These are phyloP conservation scores for Aspergillus transmontanensis DNA, from an alignment of 2,329 filamentous ascomycete genomes.

Conservation along the genomic window DNA sequence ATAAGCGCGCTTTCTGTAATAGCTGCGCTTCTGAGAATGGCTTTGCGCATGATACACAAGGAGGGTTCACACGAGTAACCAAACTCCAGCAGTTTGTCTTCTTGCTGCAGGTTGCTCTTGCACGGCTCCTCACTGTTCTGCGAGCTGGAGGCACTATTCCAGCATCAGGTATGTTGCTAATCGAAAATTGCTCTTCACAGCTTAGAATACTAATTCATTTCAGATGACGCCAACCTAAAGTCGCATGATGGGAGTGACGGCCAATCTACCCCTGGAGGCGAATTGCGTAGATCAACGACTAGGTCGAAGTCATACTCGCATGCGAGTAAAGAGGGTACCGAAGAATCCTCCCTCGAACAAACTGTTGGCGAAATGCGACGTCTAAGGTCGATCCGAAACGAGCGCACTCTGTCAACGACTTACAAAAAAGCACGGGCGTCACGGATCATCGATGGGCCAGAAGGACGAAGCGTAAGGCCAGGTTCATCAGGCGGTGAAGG, in stretches of 20 bases:
- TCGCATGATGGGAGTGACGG: slow-evolving; percentile 70
- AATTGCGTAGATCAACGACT: slow-evolving; percentile 63
- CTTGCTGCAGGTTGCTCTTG: slow-evolving; percentile 85
- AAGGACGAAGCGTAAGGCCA: slow-evolving; percentile 67
- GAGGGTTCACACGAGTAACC: slow-evolving; percentile 73
- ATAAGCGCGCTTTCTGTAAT: slow-evolving; percentile 71
- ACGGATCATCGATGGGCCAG: slow-evolving; percentile 85
- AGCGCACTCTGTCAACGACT: slow-evolving; percentile 91
- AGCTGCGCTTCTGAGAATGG: slow-evolving; percentile 58
- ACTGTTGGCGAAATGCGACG: slow-evolving; percentile 94
- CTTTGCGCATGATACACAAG: slow-evolving; percentile 58
- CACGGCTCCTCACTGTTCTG: slow-evolving; percentile 83
- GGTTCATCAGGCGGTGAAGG: slow-evolving; percentile 69
- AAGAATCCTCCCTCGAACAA: slow-evolving; percentile 81
- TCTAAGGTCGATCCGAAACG: slow-evolving; percentile 86
- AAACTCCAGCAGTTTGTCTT: slow-evolving; percentile 95
- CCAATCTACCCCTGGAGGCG: slow-evolving; percentile 51
- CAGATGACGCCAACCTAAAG: slow-evolving; percentile 69
- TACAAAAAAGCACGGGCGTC: slow-evolving; percentile 89
- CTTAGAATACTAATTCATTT: slow-evolving; percentile 12
- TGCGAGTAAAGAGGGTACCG: slow-evolving; percentile 60
- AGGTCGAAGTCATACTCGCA: slow-evolving; percentile 75
- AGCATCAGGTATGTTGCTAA: slow-evolving; percentile 57
- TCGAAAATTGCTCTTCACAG: not conserved
- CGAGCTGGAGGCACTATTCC: slow-evolving; percentile 80